A percentile compares a stretch with the other conserved stretches of the same genome.
Evolutionary conservation across 176 grass and related monocot genomes (phyloP).

Genomic region (Dendrocalamus sinicus): DNA sequence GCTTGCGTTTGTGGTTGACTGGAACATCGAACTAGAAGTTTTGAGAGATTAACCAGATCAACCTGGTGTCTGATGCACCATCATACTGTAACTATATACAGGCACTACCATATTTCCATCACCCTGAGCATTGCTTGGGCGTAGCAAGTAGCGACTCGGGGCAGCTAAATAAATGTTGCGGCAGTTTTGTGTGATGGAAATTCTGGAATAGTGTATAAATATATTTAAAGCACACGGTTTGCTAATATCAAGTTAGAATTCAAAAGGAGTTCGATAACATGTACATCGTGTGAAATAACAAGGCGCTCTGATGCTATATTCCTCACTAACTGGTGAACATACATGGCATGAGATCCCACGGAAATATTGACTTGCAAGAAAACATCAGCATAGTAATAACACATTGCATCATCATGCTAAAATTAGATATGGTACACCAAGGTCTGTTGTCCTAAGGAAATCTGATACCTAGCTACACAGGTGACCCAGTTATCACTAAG

Average conservation of each 20-base stretch:
- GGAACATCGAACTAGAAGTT: background rate
- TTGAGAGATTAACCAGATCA: background rate
- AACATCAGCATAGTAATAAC: background rate
- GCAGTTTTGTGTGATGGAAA: constrained; percentile 21
- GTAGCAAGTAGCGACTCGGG: constrained; percentile 2
- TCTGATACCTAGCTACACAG: constrained; percentile 10
- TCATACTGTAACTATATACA: background rate
- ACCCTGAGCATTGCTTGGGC: constrained; percentile 16
- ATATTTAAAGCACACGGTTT: background rate
- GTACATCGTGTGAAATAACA: background rate
- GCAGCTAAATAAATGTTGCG: constrained; percentile 27
- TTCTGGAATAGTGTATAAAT: background rate
- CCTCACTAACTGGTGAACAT: background rate
- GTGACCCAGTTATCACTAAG: background rate
- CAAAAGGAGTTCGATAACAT: background rate
- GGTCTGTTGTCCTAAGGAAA: background rate
- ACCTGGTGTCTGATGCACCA: background rate
- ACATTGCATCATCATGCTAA: constrained; percentile 23
- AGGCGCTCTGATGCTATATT: background rate
- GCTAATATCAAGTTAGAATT: background rate
- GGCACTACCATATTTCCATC: background rate
- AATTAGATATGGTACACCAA: constrained; percentile 1
- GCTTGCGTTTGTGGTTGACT: background rate
- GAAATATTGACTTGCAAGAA: background rate
- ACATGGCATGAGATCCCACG: background rate